phyloP scores from a whole-genome alignment of 768 basidiomycete genomes.

The Xerocomellus dryophilus region DNA sequence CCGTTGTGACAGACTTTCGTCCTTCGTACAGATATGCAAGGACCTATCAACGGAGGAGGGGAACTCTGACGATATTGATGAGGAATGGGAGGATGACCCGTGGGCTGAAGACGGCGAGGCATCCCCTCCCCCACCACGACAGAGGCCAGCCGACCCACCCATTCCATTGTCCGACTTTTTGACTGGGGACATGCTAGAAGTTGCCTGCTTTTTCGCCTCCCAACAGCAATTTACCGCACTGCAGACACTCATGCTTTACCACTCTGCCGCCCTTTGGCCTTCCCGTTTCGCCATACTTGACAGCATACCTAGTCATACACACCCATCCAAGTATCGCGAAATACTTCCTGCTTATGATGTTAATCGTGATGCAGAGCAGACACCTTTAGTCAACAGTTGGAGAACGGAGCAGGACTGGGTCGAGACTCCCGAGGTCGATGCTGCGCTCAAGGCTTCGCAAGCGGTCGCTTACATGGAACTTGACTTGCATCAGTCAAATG shows the following conservation, averaged over 20 bases:
- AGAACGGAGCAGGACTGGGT: slow-evolving; percentile 57
- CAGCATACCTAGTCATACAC: slow-evolving; percentile 68
- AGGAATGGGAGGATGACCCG: slow-evolving; percentile 55
- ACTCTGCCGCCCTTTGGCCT: slow-evolving; percentile 60
- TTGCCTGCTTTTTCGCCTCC: slow-evolving; percentile 67
- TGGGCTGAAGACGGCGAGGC: slow-evolving; percentile 56
- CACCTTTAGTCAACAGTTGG: slow-evolving; percentile 39
- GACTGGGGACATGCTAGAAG: slow-evolving; percentile 48
- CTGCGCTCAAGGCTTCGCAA: slow-evolving; percentile 37
- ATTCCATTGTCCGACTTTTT: slow-evolving; percentile 67
- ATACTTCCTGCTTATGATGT: slow-evolving; percentile 64
- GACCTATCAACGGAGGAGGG: slow-evolving; percentile 31
- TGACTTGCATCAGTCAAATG: slow-evolving; percentile 11
- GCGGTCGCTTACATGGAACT: slow-evolving; percentile 8
- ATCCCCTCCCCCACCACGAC: slow-evolving; percentile 18
- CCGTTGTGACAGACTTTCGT: slow-evolving; percentile 66
- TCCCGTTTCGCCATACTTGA: slow-evolving; percentile 68
- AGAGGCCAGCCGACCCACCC: slow-evolving; percentile 34
- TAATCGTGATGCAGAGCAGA: slow-evolving; percentile 43
- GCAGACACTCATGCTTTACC: slow-evolving; percentile 53
- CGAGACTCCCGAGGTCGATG: slow-evolving; percentile 45
- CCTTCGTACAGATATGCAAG: slow-evolving; percentile 62
- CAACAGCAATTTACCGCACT: slow-evolving; percentile 57
- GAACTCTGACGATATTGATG: slow-evolving; percentile 35
- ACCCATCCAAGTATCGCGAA: slow-evolving; percentile 57